A percentile compares a stretch with the other conserved stretches of the same genome.
These are phyloP conservation scores for Prinsepia uniflora DNA, from an alignment of 306 rosid genomes.

Conservation along the genomic window DNA sequence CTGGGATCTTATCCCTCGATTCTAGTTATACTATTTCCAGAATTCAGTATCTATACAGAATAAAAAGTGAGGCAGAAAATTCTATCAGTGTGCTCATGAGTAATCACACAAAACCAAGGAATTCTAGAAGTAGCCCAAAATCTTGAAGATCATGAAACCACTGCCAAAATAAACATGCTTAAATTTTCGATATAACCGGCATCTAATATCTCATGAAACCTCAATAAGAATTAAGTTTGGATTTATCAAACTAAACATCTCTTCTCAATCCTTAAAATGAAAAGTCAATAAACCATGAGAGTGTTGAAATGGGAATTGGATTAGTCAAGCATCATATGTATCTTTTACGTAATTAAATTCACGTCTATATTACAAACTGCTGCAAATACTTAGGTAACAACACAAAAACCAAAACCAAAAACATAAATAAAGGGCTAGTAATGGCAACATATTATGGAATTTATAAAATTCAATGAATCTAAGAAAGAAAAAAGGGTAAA, in stretches of 20 bases:
- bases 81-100: not conserved
- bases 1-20: not conserved
- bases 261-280: not conserved
- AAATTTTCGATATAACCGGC: not conserved
- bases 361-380: not conserved
- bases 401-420: not conserved
- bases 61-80: not conserved
- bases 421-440: not conserved
- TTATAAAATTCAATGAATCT: constrained; percentile 3
- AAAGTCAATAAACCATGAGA: not conserved
- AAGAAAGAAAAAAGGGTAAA: constrained; percentile 9
- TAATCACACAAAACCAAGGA: not conserved
- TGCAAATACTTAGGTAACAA: not conserved
- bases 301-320: not conserved
- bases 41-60: not conserved
- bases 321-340: not conserved
- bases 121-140: not conserved
- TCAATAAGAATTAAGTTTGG: not conserved
- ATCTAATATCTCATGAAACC: not conserved
- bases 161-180: too few species aligned
- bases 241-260: not conserved
- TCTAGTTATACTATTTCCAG: not conserved
- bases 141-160: not conserved
- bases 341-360: too few species aligned
- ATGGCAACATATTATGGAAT: not conserved